Conservation (phyloP, 768 basidiomycete genomes). For the Rhodosporidiobolus odoratus region DNA sequence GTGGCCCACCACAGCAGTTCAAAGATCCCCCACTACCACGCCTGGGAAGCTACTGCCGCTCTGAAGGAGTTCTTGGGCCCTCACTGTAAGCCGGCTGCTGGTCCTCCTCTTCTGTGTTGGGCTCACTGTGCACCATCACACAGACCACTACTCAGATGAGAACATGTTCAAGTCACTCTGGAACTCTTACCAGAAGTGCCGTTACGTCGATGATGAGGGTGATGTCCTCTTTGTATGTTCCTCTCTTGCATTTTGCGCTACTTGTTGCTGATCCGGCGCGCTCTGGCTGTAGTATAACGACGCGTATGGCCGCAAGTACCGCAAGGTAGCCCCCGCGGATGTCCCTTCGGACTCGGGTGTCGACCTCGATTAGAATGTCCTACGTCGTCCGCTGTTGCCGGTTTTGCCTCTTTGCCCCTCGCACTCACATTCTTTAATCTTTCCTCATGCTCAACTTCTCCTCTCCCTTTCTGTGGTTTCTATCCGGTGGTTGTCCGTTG, state of each 20-base stretch:
- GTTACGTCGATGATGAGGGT: conserved; percentile 90
- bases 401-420: neutral
- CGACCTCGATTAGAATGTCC: conserved; percentile 41
- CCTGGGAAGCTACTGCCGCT: conserved; percentile 83
- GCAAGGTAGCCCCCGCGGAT: conserved; percentile 62
- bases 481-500: neutral
- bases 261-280: too few relatives aligned
- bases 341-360: conserved; percentile 63
- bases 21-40: conserved; percentile 85
- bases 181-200: conserved; percentile 47
- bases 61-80: conserved; percentile 69
- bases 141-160: conserved; percentile 44
- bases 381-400: neutral
- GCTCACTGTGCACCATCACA: neutral
- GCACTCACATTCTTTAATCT: neutral
- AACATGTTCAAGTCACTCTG: conserved; percentile 57
- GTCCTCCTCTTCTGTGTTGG: neutral
- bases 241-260: neutral
- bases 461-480: neutral
- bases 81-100: conserved; percentile 35
- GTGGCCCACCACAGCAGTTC: conserved; percentile 76
- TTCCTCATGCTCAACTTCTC: neutral
- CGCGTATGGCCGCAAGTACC: conserved; percentile 66
- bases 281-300: conserved; percentile 61
- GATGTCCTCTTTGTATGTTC: conserved; percentile 64